Conservation (phyloP, 2,329 filamentous ascomycete species). For the Plectosphaerella cucumerina region DNA sequence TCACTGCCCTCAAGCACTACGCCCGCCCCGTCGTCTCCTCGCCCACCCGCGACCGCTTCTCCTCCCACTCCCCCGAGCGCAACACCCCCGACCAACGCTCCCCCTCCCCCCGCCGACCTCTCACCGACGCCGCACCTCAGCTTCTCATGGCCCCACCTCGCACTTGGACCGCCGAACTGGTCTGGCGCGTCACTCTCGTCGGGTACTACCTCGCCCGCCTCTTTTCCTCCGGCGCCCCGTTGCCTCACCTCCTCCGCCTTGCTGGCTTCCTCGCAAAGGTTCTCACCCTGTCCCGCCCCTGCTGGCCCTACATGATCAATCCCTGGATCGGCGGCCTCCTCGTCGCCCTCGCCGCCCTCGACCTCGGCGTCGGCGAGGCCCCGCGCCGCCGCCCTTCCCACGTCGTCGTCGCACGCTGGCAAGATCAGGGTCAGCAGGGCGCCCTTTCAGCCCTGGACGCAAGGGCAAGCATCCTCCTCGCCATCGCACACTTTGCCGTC, state of each 20-base stretch:
- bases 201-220: constrained; percentile 29
- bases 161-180: constrained; percentile 25
- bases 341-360: constrained; percentile 63
- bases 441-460: constrained; percentile 21
- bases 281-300: constrained; percentile 59
- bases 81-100: constrained; percentile 5
- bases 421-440: background rate
- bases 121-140: constrained; percentile 26
- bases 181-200: constrained; percentile 27
- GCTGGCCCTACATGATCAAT: constrained; percentile 67
- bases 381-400: background rate
- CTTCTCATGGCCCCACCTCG: constrained; percentile 48
- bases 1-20: constrained; percentile 7
- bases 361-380: constrained; percentile 42
- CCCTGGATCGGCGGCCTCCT: constrained; percentile 63
- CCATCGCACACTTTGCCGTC: constrained; percentile 26
- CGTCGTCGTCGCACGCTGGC: background rate
- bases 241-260: constrained; percentile 45
- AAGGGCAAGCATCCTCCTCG: constrained; percentile 23
- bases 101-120: constrained; percentile 11
- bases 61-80: constrained; percentile 24
- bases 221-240: constrained; percentile 17
- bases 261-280: constrained; percentile 67
- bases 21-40: constrained; percentile 29
- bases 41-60: constrained; percentile 33